phyloP scores from a whole-genome alignment of 257 asterid species.

The Plantago ovata region DNA sequence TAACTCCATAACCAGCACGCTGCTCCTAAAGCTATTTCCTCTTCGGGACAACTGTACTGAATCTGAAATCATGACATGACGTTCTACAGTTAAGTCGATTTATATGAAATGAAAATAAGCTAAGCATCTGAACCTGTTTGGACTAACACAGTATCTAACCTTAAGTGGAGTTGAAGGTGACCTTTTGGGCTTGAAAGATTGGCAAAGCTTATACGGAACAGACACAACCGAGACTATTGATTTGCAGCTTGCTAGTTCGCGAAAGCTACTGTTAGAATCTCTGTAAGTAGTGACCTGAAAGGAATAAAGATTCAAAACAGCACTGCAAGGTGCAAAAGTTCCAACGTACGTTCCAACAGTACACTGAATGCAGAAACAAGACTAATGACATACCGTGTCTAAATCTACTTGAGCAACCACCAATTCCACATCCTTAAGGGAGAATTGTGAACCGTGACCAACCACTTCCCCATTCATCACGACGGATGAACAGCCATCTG shows the following conservation, averaged over 20 bases:
- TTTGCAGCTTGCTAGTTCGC: slow-evolving; percentile 95
- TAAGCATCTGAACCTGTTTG: slow-evolving; percentile 4
- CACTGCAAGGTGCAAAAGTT: too few species aligned
- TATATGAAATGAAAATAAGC: not conserved
- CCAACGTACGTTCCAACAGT: not conserved
- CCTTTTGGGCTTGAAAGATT: slow-evolving; percentile 62
- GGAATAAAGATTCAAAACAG: slow-evolving; percentile 2
- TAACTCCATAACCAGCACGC: slow-evolving; percentile 99
- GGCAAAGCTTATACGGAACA: slow-evolving; percentile 78
- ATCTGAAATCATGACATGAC: slow-evolving; percentile 37
- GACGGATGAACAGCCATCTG: slow-evolving; percentile 97
- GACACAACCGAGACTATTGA: slow-evolving; percentile 56
- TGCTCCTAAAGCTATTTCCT: slow-evolving; percentile 96
- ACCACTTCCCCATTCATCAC: slow-evolving; percentile 93
- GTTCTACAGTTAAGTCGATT: not conserved
- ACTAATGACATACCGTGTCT: slow-evolving; percentile 69
- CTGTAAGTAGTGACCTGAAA: slow-evolving; percentile 90
- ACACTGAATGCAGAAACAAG: not conserved
- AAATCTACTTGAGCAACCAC: slow-evolving; percentile 91
- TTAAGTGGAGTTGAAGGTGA: slow-evolving; percentile 82
- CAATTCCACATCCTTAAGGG: slow-evolving; percentile 89
- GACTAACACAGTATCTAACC: slow-evolving; percentile 36
- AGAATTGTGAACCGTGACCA: slow-evolving; percentile 93
- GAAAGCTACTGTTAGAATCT: slow-evolving; percentile 93
- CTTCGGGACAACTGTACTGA: slow-evolving; percentile 84